These are phyloP conservation scores for Leccinum insolens DNA, from an alignment of 1,284 basidiomycete species.

Conservation along the genomic window DNA sequence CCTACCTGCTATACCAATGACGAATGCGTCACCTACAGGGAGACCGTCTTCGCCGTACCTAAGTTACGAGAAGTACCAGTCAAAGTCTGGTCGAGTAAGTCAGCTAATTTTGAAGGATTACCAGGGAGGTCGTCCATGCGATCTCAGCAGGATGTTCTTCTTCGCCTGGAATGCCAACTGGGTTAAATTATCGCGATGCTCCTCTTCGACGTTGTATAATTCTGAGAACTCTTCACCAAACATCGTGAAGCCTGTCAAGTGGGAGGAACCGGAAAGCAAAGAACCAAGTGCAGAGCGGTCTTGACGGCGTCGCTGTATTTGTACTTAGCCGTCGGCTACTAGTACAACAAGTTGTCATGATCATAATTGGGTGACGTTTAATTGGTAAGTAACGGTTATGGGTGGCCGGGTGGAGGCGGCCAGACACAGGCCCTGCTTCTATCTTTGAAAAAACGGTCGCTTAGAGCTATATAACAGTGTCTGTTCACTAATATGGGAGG, in stretches of 20 bases:
- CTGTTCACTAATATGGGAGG: background rate
- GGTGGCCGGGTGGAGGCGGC: background rate
- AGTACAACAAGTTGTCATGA: background rate
- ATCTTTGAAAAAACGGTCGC: background rate
- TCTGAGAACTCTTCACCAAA: constrained; percentile 32
- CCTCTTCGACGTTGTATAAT: constrained; percentile 22
- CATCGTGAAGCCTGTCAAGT: constrained; percentile 20
- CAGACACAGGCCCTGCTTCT: background rate
- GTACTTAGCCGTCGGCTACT: constrained; percentile 36
- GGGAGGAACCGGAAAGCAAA: constrained; percentile 2
- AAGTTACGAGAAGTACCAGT: constrained; percentile 13
- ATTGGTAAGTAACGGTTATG: background rate
- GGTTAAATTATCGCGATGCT: constrained; percentile 17
- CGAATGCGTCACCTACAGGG: constrained; percentile 77
- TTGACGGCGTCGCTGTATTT: constrained; percentile 25
- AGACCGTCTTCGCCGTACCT: constrained; percentile 81
- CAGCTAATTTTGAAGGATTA: constrained; percentile 34
- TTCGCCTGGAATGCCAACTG: constrained; percentile 27
- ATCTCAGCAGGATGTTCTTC: constrained; percentile 84
- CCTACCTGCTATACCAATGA: constrained; percentile 90
- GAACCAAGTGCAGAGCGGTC: constrained; percentile 20
- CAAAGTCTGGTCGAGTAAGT: constrained; percentile 11
- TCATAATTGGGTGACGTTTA: constrained; percentile 8
- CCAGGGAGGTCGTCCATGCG: constrained; percentile 85
- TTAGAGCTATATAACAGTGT: background rate